Percentiles rank a stretch among this genome's conserved stretches.
Evolutionary conservation across 2,329 filamentous ascomycete genomes (phyloP).

Genomic region (Mycosphaerella sp.): DNA sequence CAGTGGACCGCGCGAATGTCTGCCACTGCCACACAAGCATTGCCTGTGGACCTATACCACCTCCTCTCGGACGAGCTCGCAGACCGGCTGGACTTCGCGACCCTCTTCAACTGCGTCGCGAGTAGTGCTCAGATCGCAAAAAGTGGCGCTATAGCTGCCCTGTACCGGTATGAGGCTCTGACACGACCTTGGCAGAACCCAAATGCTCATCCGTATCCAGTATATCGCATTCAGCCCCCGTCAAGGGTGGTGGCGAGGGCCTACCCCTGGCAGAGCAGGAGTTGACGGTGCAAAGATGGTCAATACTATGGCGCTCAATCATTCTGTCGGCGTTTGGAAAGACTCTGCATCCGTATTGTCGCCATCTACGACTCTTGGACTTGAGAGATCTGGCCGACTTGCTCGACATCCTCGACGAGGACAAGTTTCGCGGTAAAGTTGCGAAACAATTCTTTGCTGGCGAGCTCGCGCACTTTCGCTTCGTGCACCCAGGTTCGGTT

Average conservation of each 20-base stretch:
- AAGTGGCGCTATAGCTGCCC: conserved; percentile 51
- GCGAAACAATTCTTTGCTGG: conserved; percentile 52
- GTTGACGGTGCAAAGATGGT: conserved; percentile 51
- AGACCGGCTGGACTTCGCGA: conserved; percentile 51
- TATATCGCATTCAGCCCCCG: conserved; percentile 40
- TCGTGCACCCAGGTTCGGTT: conserved; percentile 25
- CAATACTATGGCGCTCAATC: conserved; percentile 62
- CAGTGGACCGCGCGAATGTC: conserved; percentile 15
- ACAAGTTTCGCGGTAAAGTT: conserved; percentile 54
- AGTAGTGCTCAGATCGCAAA: conserved; percentile 52
- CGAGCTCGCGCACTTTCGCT: conserved; percentile 42
- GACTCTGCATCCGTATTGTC: conserved; percentile 63
- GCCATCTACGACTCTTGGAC: conserved; percentile 59
- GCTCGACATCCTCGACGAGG: conserved; percentile 58
- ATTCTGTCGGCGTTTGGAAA: conserved; percentile 57
- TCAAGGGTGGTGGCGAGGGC: conserved; percentile 42
- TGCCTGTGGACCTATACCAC: conserved; percentile 57
- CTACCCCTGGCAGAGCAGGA: conserved; percentile 40
- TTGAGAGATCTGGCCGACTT: conserved; percentile 56
- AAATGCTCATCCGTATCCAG: conserved; percentile 26
- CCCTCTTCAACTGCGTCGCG: conserved; percentile 55
- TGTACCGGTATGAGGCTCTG: conserved; percentile 53
- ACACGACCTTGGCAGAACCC: neutral
- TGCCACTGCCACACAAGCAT: conserved; percentile 13
- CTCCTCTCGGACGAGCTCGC: conserved; percentile 57